A percentile compares a stretch with the other conserved stretches of the same genome.
Conservation (phyloP, 371 early-diverging fungal genomes). For the Mortierella polycephala region DNA sequence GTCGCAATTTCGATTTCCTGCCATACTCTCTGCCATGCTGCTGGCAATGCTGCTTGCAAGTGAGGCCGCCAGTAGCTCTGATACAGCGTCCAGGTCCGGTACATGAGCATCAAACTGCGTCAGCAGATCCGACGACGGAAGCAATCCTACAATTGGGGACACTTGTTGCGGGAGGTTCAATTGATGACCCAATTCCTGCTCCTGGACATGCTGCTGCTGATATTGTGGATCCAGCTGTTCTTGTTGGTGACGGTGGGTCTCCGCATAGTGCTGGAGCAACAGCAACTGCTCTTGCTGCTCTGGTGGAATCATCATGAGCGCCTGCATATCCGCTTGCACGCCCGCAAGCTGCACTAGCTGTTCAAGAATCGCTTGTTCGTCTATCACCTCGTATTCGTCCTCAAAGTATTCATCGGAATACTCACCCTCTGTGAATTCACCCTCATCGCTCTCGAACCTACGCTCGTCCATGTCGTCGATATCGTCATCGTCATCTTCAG, state of each 20-base stretch:
- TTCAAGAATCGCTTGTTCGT: slow-evolving; percentile 35
- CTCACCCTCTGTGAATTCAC: slow-evolving; percentile 37
- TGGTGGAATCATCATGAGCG: slow-evolving; percentile 53
- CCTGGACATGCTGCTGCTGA: background rate
- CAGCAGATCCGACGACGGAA: slow-evolving; percentile 15
- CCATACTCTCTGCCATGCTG: slow-evolving; percentile 34
- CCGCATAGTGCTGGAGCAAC: slow-evolving; percentile 48
- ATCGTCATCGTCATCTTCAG: slow-evolving; percentile 35
- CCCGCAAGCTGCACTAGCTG: slow-evolving; percentile 34
- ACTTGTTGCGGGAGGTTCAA: background rate
- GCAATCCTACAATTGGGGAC: slow-evolving; percentile 3
- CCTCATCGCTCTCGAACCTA: slow-evolving; percentile 28
- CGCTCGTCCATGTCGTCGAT: slow-evolving; percentile 56
- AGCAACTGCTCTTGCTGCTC: slow-evolving; percentile 54
- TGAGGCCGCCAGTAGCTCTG: slow-evolving; percentile 39
- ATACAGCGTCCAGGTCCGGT: slow-evolving; percentile 46
- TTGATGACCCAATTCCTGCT: background rate
- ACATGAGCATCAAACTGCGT: slow-evolving; percentile 32
- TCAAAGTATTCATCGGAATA: slow-evolving; percentile 40
- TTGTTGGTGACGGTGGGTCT: slow-evolving; percentile 42
- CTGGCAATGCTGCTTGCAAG: slow-evolving; percentile 37
- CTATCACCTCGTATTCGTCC: slow-evolving; percentile 32
- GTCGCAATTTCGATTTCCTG: slow-evolving; percentile 6
- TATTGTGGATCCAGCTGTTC: slow-evolving; percentile 8
- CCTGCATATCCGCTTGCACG: slow-evolving; percentile 38